phyloP scores from a whole-genome alignment of 106 monocot species.

The Ottelia alismoides region DNA sequence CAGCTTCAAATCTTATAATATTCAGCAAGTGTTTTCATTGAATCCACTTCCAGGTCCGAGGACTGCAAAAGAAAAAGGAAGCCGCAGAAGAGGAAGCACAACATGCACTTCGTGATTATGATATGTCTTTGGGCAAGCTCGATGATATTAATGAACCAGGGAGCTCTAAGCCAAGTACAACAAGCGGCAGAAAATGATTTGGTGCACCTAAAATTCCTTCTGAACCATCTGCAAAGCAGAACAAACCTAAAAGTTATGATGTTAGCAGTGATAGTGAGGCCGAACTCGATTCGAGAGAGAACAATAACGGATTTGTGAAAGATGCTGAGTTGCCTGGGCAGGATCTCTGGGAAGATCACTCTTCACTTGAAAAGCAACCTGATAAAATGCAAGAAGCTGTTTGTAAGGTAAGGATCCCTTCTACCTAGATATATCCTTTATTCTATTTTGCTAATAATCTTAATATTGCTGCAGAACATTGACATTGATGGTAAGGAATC shows the following conservation, averaged over 20 bases:
- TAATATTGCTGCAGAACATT: conserved; percentile 41
- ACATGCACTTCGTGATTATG: conserved; percentile 69
- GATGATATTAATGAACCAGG: conserved; percentile 17
- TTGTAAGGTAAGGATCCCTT: too few species aligned
- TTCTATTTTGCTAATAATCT: too few species aligned
- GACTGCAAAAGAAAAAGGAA: conserved; percentile 71
- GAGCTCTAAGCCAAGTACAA: conserved; percentile 4
- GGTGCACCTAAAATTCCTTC: conserved; percentile 28
- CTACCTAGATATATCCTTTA: too few species aligned
- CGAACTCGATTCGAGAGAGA: conserved; percentile 26
- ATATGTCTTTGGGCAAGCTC: conserved; percentile 48
- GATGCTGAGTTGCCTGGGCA: too few species aligned
- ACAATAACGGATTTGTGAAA: too few species aligned
- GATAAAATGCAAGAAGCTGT: too few species aligned
- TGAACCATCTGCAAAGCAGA: conserved; percentile 15
- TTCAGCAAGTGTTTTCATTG: background rate
- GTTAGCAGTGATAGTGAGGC: conserved; percentile 58
- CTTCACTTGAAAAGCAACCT: too few species aligned
- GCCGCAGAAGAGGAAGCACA: conserved; percentile 74
- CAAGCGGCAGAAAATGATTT: conserved; percentile 71
- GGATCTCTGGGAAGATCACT: too few species aligned
- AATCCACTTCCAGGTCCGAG: conserved; percentile 36
- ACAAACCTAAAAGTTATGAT: conserved; percentile 7
- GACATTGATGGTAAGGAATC: conserved; percentile 43
- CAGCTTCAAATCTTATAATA: too few species aligned